Percentiles rank a stretch among this genome's conserved stretches.
These are phyloP conservation scores for Penicillium psychrosexuale DNA, from an alignment of 2,329 filamentous ascomycete genomes.

Conservation along the genomic window DNA sequence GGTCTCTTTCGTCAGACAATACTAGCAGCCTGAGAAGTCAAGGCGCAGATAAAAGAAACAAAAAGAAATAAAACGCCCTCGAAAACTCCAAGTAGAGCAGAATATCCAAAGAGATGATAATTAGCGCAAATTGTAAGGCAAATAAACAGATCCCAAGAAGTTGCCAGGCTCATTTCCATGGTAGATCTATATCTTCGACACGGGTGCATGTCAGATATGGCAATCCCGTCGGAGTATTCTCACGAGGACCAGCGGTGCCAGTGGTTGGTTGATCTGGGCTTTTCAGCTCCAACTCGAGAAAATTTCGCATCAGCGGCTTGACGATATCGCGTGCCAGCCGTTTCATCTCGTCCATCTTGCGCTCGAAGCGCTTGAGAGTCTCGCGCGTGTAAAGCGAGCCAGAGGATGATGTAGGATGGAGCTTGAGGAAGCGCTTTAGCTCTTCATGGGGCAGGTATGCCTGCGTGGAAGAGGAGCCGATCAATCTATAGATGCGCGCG, in stretches of 20 bases:
- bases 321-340: slow-evolving; percentile 77
- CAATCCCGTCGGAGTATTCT: slow-evolving; percentile 47
- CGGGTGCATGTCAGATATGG: slow-evolving; percentile 65
- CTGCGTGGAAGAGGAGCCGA: slow-evolving; percentile 61
- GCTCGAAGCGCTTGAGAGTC: slow-evolving; percentile 80
- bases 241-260: slow-evolving; percentile 20
- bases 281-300: slow-evolving; percentile 73
- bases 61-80: background rate
- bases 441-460: slow-evolving; percentile 80
- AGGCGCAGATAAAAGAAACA: background rate
- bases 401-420: slow-evolving; percentile 61
- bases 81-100: background rate
- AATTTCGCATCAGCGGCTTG: slow-evolving; percentile 79
- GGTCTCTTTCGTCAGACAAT: background rate
- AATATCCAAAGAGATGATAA: background rate
- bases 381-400: slow-evolving; percentile 71
- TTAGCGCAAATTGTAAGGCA: background rate
- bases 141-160: background rate
- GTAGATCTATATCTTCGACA: slow-evolving; percentile 60
- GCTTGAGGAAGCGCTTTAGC: slow-evolving; percentile 83
- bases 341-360: slow-evolving; percentile 84
- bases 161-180: slow-evolving; percentile 52
- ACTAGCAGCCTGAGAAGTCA: slow-evolving; percentile 13
- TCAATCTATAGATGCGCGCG: slow-evolving; percentile 72
- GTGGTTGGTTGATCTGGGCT: slow-evolving; percentile 22